phyloP scores from a whole-genome alignment of 2,329 filamentous ascomycete species.

The Ciborinia camelliae region DNA sequence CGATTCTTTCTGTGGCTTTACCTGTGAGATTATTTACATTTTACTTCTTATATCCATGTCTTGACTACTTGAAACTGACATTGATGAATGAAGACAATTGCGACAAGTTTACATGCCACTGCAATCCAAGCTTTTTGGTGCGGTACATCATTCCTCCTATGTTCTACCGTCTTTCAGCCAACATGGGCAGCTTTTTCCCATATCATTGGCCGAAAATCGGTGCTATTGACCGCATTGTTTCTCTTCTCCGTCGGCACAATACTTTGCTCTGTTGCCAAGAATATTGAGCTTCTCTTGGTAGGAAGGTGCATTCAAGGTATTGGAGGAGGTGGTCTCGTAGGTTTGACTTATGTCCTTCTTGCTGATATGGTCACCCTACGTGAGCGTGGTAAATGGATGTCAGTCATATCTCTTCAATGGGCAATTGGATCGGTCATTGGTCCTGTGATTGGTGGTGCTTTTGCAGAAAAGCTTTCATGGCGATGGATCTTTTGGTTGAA shows the following conservation, averaged over 20 bases:
- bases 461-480: slow-evolving; percentile 40
- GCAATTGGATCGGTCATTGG: slow-evolving; percentile 37
- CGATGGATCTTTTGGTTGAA: slow-evolving; percentile 32
- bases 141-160: slow-evolving; percentile 61
- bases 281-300: slow-evolving; percentile 31
- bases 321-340: slow-evolving; percentile 48
- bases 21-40: slow-evolving; percentile 25
- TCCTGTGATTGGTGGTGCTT: slow-evolving; percentile 42
- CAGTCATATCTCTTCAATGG: slow-evolving; percentile 29
- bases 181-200: slow-evolving; percentile 34
- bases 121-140: slow-evolving; percentile 65
- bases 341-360: slow-evolving; percentile 44
- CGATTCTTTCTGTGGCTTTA: slow-evolving; percentile 46
- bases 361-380: slow-evolving; percentile 46
- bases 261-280: slow-evolving; percentile 36
- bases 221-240: slow-evolving; percentile 27
- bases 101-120: slow-evolving; percentile 50
- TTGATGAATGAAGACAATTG: slow-evolving; percentile 45
- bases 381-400: slow-evolving; percentile 41
- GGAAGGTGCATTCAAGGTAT: slow-evolving; percentile 46
- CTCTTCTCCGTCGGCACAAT: slow-evolving; percentile 33
- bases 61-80: neutral
- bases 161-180: slow-evolving; percentile 59
- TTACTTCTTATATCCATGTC: neutral
- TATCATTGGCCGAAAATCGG: slow-evolving; percentile 29